Base-by-base conservation (phyloP, 495 filamentous ascomycete genomes). In the Annulohypoxylon moriforme region DNA sequence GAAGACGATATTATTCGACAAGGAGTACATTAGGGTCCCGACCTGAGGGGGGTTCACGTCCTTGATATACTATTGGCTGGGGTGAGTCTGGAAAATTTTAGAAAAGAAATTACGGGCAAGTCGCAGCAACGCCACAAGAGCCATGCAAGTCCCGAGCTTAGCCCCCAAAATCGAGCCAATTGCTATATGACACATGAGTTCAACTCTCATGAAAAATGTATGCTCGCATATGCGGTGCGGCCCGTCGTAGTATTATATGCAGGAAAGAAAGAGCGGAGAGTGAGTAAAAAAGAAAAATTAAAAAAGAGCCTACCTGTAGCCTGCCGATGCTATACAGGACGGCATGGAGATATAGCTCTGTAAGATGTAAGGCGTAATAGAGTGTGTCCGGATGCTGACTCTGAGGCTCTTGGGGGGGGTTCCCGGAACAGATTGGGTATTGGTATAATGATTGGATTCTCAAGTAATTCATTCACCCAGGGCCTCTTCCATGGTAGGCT, bases 111-210 rank as follows among this genome's bases (percentile, higher is more conserved):
- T 55, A 10, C 20, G 8, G 6, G 24, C 24, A 38, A 10, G 6
- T n/a, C 25, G 49, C 24, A n/a, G 36, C 20, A 56, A 57, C 38
- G 56, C 66, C 49, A 56, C 44, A 25, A 38, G 33, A 34, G n/a
- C 2, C 1, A 9, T 55, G 34, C 31, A 25, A 25, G 33, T 27
- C 27, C 55, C 22, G 8, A 24, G 22, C 53, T 38, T 59, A 59
- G 64, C 38, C 55, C 53, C 64, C 46, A 58, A 58, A 10, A 59
- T 64, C 16, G 52, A 49, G 22, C 67, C 67, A 64, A 69, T 69
- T 58, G 42, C 3, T 64, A 31, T 29, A 14, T 64, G 60, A 50
- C 67, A 60, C 67, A 60, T 64, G 42, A 2, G 4, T 31, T 29
- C 18, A 34, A 10, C 42, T 3, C 57, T 46, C 10, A 47, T 18